These are phyloP conservation scores for Ganoderma leucocontextum DNA, from an alignment of 1,284 basidiomycete genomes.

Conservation along the genomic window DNA sequence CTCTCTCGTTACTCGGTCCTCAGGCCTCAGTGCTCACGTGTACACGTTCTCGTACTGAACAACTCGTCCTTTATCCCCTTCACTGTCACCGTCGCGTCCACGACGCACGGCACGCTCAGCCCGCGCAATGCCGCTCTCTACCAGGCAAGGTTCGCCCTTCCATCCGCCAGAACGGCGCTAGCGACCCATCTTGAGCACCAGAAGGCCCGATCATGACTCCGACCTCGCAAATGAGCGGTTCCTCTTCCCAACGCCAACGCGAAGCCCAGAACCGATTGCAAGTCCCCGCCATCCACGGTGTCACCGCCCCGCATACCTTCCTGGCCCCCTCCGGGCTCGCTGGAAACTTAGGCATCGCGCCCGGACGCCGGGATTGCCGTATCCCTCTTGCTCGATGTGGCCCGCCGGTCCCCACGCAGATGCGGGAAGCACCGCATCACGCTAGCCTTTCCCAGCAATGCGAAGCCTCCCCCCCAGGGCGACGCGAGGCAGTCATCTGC, in stretches of 20 bases:
- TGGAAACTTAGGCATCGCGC: slow-evolving; percentile 11
- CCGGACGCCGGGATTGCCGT: slow-evolving; percentile 8
- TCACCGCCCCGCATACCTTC: not conserved
- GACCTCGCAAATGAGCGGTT: not conserved
- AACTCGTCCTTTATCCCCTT: not conserved
- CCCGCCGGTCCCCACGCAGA: slow-evolving; percentile 22
- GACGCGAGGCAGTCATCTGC: slow-evolving; percentile 26
- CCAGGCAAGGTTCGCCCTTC: not conserved
- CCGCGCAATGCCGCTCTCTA: not conserved
- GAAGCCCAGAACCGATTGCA: not conserved
- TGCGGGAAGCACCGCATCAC: slow-evolving; percentile 16
- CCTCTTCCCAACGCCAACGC: not conserved
- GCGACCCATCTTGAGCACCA: slow-evolving; percentile 1
- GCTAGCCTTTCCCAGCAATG: slow-evolving; percentile 16
- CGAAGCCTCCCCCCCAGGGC: slow-evolving; percentile 12
- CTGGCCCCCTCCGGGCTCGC: slow-evolving; percentile 2
- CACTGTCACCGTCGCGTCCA: not conserved
- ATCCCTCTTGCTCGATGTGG: slow-evolving; percentile 16
- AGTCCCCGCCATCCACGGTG: not conserved
- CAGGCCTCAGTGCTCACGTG: not conserved
- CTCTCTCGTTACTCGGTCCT: slow-evolving; percentile 1
- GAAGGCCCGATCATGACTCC: not conserved
- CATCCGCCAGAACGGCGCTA: slow-evolving; percentile 8
- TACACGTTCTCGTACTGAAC: not conserved
- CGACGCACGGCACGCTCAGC: not conserved